Evolutionary conservation across 2,329 filamentous ascomycete species (phyloP).

Genomic region (Fusarium tanahbumbuense): DNA sequence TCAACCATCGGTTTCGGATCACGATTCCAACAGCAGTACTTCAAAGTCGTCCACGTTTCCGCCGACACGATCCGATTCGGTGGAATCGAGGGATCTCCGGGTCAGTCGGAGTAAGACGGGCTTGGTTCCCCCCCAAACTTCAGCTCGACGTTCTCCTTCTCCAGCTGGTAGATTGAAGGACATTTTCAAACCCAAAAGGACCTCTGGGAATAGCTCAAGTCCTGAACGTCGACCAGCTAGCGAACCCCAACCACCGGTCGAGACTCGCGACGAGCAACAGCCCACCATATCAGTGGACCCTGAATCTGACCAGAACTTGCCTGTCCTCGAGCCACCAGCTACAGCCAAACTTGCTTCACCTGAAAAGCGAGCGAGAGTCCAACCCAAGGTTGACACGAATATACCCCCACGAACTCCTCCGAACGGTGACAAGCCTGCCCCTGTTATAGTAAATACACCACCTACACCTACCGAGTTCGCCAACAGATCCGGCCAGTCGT

Average conservation of each 20-base stretch:
- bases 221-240: conserved; percentile 35
- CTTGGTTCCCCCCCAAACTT: conserved; percentile 49
- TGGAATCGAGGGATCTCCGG: conserved; percentile 43
- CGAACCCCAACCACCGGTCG: conserved; percentile 37
- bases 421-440: conserved; percentile 56
- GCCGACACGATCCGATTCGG: conserved; percentile 41
- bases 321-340: conserved; percentile 47
- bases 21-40: conserved; percentile 42
- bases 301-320: conserved; percentile 35
- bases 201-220: conserved; percentile 37
- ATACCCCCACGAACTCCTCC: conserved; percentile 62
- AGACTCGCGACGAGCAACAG: conserved; percentile 38
- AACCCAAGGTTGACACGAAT: conserved; percentile 48
- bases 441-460: conserved; percentile 73
- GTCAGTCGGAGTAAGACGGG: conserved; percentile 45
- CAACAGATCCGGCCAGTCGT: conserved; percentile 37
- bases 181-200: conserved; percentile 65
- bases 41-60: conserved; percentile 45
- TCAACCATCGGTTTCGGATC: conserved; percentile 36
- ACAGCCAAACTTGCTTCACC: conserved; percentile 47
- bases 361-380: conserved; percentile 45
- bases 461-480: conserved; percentile 69
- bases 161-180: conserved; percentile 75
- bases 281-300: conserved; percentile 34
- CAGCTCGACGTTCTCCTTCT: conserved; percentile 71